A percentile compares a stretch with the other conserved stretches of the same genome.
Conservation (phyloP, 2,329 filamentous ascomycete species). For the Colletotrichum euphorbiae region DNA sequence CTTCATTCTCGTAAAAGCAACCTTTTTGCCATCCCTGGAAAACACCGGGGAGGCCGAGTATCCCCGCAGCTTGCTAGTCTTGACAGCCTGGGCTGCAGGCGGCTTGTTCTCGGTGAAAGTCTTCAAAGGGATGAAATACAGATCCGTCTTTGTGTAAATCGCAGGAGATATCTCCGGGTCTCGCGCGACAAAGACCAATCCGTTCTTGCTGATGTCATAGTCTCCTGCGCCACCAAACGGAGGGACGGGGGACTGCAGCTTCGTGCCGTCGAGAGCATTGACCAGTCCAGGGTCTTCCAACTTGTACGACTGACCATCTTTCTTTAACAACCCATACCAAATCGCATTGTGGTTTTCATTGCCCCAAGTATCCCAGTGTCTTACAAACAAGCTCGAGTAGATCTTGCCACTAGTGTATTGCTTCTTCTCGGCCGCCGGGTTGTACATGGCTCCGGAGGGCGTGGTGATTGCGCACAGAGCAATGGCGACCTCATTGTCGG, state of each 20-base stretch:
- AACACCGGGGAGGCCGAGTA: constrained; percentile 77
- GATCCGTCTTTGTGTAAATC: constrained; percentile 82
- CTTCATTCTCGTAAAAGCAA: constrained; percentile 85
- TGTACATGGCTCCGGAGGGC: constrained; percentile 76
- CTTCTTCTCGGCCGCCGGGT: constrained; percentile 70
- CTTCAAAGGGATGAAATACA: constrained; percentile 77
- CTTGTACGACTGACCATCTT: constrained; percentile 53
- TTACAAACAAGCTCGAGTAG: constrained; percentile 80
- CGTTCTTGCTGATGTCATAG: constrained; percentile 77
- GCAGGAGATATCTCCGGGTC: constrained; percentile 78
- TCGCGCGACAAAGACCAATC: constrained; percentile 80
- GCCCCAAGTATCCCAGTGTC: constrained; percentile 86
- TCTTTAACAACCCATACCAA: constrained; percentile 75
- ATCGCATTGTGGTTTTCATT: constrained; percentile 77
- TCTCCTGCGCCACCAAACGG: constrained; percentile 85
- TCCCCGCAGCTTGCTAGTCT: constrained; percentile 70
- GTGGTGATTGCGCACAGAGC: constrained; percentile 73
- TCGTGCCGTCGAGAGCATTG: constrained; percentile 72
- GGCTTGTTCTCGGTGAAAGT: constrained; percentile 68
- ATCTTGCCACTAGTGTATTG: constrained; percentile 73
- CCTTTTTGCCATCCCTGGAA: constrained; percentile 75
- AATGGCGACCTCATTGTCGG: constrained; percentile 63
- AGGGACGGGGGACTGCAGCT: constrained; percentile 74
- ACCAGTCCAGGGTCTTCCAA: constrained; percentile 60
- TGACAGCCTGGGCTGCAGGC: constrained; percentile 62